phyloP scores from a whole-genome alignment of 2,329 filamentous ascomycete species.

The Diaporthe citriasiana region DNA sequence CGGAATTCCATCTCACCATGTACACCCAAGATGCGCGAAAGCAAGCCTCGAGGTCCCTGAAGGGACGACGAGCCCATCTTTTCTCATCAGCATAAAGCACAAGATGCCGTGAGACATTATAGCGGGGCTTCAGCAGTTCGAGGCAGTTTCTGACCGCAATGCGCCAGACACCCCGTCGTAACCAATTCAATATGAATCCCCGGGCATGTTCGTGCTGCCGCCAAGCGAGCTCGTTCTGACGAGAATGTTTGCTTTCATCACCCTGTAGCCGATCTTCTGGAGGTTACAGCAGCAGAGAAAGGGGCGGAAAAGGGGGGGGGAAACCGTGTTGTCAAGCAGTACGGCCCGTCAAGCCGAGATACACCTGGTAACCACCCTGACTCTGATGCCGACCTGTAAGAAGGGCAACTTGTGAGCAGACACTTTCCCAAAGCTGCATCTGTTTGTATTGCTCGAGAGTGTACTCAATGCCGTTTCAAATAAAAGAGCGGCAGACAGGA shows the following conservation, averaged over 20 bases:
- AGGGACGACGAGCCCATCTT: neutral
- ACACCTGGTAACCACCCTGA: neutral
- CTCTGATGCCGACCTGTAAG: neutral
- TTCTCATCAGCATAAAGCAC: neutral
- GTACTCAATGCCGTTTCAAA: neutral
- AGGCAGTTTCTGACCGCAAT: neutral
- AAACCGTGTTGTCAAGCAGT: too few species aligned
- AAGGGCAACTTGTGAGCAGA: neutral
- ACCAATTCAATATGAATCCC: neutral
- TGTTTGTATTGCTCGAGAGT: neutral
- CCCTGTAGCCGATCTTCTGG: too few species aligned
- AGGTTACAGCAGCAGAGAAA: neutral
- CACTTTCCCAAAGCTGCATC: too few species aligned
- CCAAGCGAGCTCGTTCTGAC: neutral
- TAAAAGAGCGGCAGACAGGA: neutral
- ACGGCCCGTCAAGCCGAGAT: neutral
- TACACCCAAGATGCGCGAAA: neutral
- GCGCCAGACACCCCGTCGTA: neutral
- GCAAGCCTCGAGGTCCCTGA: neutral
- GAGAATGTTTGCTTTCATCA: neutral
- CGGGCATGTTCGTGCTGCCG: neutral
- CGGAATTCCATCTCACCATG: neutral
- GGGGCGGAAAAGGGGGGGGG: too few species aligned
- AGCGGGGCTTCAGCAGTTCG: neutral
- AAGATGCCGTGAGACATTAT: too few species aligned